phyloP scores from a whole-genome alignment of 805 yeast genomes.

The Metschnikowia lachancei region DNA sequence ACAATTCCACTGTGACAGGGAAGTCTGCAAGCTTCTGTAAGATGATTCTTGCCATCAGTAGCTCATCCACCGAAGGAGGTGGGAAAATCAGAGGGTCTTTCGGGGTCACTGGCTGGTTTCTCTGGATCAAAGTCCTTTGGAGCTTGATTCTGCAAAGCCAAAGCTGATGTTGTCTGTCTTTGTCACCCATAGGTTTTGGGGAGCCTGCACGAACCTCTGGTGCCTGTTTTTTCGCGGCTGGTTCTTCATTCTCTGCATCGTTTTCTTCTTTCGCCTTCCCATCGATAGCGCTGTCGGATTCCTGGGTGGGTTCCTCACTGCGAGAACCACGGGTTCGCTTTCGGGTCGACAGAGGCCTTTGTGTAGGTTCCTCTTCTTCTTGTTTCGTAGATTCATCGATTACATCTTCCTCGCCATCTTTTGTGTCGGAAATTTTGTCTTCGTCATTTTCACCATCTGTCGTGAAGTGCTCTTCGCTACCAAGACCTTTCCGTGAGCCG shows the following conservation, averaged over 20 bases:
- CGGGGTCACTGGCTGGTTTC: constrained; percentile 41
- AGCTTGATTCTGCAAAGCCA: constrained; percentile 49
- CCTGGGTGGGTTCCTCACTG: background rate
- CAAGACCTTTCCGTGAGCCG: background rate
- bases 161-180: constrained; percentile 44
- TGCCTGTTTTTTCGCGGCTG: background rate
- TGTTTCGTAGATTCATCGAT: background rate
- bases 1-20: constrained; percentile 39
- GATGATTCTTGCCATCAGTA: constrained; percentile 39
- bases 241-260: constrained; percentile 10
- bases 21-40: constrained; percentile 43
- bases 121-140: constrained; percentile 48
- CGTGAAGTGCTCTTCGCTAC: background rate
- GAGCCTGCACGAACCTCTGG: constrained; percentile 3
- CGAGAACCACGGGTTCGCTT: constrained; percentile 1
- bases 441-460: background rate
- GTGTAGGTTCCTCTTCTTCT: background rate
- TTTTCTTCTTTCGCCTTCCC: background rate
- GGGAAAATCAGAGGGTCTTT: constrained; percentile 32
- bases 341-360: background rate
- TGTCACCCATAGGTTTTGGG: constrained; percentile 17
- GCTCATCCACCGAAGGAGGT: constrained; percentile 45
- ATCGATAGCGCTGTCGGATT: background rate
- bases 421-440: background rate
- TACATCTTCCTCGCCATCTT: background rate